phyloP scores from a whole-genome alignment of 2,329 filamentous ascomycete species.

The Zalaria obscura region DNA sequence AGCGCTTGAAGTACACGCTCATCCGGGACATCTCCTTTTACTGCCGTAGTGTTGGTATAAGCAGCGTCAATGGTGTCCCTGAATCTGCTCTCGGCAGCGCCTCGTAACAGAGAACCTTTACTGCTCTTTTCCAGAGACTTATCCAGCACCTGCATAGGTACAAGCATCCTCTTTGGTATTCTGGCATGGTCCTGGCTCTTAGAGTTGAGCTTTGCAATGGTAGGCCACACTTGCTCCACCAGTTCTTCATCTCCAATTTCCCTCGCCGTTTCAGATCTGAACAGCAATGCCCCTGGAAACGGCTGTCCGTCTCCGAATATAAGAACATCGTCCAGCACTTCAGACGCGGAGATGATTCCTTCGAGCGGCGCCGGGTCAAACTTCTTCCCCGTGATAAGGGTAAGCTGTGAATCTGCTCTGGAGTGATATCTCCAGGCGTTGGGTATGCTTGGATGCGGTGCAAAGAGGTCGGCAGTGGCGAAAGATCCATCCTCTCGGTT shows the following conservation, averaged over 20 bases:
- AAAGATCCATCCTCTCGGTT: constrained; percentile 48
- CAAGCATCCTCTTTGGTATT: constrained; percentile 36
- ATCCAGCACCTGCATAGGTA: constrained; percentile 25
- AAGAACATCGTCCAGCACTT: constrained; percentile 38
- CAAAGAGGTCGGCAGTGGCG: constrained; percentile 50
- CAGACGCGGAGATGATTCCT: constrained; percentile 31
- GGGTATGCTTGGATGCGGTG: constrained; percentile 34
- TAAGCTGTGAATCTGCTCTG: constrained; percentile 46
- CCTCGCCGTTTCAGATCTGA: constrained; percentile 23
- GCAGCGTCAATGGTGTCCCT: constrained; percentile 29
- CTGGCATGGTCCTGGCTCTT: constrained; percentile 36
- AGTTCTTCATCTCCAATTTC: constrained; percentile 22
- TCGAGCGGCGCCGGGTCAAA: constrained; percentile 52
- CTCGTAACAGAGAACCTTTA: constrained; percentile 45
- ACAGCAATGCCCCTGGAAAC: constrained; percentile 43
- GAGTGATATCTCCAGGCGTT: constrained; percentile 50
- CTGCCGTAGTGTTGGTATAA: constrained; percentile 19
- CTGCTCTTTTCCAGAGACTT: constrained; percentile 42
- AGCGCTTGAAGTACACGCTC: constrained; percentile 19
- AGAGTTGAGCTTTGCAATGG: constrained; percentile 33
- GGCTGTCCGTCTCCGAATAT: constrained; percentile 46
- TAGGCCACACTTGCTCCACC: constrained; percentile 26
- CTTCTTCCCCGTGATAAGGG: constrained; percentile 52
- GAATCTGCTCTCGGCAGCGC: constrained; percentile 37
- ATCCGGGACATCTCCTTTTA: constrained; percentile 16